Base-by-base conservation (phyloP, 306 rosid genomes). In the Prunus mira region DNA sequence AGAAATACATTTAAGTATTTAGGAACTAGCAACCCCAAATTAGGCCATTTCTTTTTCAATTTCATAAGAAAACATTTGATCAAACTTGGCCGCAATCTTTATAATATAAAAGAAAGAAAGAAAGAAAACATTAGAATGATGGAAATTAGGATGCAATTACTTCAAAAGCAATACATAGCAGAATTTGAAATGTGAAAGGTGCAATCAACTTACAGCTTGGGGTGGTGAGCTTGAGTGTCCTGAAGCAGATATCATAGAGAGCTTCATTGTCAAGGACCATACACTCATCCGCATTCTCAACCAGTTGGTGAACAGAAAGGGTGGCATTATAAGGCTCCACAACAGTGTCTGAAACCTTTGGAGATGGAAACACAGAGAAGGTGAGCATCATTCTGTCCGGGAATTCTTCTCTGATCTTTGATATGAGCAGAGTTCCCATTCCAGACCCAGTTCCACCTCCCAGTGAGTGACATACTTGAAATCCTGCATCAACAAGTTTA, bases 361-460 rank as follows among this genome's bases (percentile, higher is more conserved):
- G 91, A 71, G 91, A 88, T 46, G 93, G 94, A 32, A 89, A 89
- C 11, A 89, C 94, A 22, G 94, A 89, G 81, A 89, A 89, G 28
- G 94, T 89, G 28, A 85, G 87, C 91, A 86, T 87, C 94, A 87
- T 89, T 45, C 94, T 67, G 60, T 89, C 94, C 18, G 94, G 94
- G 77, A 80, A 89, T 61, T 89, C 94, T 86, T 89, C 94, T 72
- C 91, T 82, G 7, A 89, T 86, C 87, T 89, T 89, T 34, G 96
- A 91, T 79, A 91, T 91, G n/a, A 91, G 85, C 71, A 91, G 87
- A 58, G 96, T 91, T 66, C 96, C 96, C 96, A 91, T 91, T 77
- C 93, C 92, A n/a, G 96, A 91, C 46, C 96, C 96, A 10, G 93
- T 91, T 86, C 96, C 96, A 54, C 96, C 96, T 79, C 96, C 96